Evolutionary conservation across 306 rosid genomes (phyloP).

Genomic region (Datisca glomerata): DNA sequence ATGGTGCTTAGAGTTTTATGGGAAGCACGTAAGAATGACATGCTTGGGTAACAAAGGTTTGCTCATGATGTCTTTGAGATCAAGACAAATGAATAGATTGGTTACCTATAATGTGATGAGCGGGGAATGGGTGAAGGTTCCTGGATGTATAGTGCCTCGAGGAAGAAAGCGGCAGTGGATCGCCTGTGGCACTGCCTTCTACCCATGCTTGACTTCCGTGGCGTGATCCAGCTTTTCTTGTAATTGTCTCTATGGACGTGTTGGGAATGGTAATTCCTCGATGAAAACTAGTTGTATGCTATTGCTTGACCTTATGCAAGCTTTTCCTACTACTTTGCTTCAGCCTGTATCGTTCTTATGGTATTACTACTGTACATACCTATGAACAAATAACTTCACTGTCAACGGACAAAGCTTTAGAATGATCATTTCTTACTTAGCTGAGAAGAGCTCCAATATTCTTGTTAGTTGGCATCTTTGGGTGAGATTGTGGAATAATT

Average conservation of each 20-base stretch:
- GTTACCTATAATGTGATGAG: constrained; percentile 55
- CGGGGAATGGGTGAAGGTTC: constrained; percentile 83
- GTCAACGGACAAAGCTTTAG: no score
- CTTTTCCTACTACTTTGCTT: neutral
- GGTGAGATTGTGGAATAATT: no score
- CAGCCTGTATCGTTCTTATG: neutral
- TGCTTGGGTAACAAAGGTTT: constrained; percentile 90
- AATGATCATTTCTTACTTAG: no score
- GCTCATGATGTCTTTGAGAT: constrained; percentile 80
- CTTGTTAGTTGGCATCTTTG: no score
- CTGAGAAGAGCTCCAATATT: no score
- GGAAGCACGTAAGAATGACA: constrained; percentile 89
- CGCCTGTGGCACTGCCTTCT: constrained; percentile 67
- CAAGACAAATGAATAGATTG: constrained; percentile 50
- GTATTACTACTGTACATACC: neutral
- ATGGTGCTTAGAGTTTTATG: constrained; percentile 97
- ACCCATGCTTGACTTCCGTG: constrained; percentile 57
- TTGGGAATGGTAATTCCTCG: constrained; percentile 4
- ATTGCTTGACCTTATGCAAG: neutral
- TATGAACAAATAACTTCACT: neutral
- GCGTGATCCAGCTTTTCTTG: constrained; percentile 34
- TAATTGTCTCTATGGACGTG: constrained; percentile 13
- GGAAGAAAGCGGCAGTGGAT: constrained; percentile 62
- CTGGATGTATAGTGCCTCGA: constrained; percentile 47
- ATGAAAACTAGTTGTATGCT: constrained; percentile 6